Percentiles rank a stretch among this genome's conserved stretches.
phyloP scores from a whole-genome alignment of 2,329 filamentous ascomycete species.

The Aspergillus sojae region DNA sequence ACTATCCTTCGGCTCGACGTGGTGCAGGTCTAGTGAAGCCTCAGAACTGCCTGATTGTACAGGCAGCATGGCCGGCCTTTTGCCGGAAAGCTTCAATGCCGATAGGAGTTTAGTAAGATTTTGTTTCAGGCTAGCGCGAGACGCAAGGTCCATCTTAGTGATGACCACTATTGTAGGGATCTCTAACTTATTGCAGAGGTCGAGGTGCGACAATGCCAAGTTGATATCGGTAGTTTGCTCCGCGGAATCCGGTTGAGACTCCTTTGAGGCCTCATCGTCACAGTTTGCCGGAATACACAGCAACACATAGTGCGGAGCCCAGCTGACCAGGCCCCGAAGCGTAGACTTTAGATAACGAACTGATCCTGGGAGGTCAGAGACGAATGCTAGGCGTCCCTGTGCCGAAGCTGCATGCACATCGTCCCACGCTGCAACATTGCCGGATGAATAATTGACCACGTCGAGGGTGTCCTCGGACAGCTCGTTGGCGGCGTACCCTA shows the following conservation, averaged over 20 bases:
- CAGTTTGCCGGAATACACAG: conserved; percentile 85
- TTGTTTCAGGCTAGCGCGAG: conserved; percentile 68
- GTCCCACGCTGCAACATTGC: conserved; percentile 88
- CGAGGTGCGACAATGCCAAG: conserved; percentile 76
- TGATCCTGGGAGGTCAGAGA: conserved; percentile 91
- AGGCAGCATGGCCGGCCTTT: conserved; percentile 71
- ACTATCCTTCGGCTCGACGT: conserved; percentile 59
- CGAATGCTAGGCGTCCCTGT: conserved; percentile 74
- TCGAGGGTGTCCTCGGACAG: conserved; percentile 47
- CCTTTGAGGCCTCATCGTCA: conserved; percentile 48
- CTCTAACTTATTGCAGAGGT: conserved; percentile 78
- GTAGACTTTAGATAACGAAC: conserved; percentile 87
- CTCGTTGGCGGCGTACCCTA: conserved; percentile 68
- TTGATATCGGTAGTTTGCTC: conserved; percentile 60
- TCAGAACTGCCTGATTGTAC: conserved; percentile 50
- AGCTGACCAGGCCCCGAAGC: conserved; percentile 85
- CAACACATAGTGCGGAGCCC: conserved; percentile 92
- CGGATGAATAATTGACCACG: conserved; percentile 77
- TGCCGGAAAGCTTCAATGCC: conserved; percentile 72
- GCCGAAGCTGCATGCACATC: conserved; percentile 84
- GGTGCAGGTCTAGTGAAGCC: conserved; percentile 55
- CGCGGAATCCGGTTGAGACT: conserved; percentile 19
- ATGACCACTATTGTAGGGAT: conserved; percentile 80
- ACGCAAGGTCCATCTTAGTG: conserved; percentile 88
- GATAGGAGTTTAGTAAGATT: conserved; percentile 75